phyloP scores from a whole-genome alignment of 306 rosid genomes.

The Quercus ilex region DNA sequence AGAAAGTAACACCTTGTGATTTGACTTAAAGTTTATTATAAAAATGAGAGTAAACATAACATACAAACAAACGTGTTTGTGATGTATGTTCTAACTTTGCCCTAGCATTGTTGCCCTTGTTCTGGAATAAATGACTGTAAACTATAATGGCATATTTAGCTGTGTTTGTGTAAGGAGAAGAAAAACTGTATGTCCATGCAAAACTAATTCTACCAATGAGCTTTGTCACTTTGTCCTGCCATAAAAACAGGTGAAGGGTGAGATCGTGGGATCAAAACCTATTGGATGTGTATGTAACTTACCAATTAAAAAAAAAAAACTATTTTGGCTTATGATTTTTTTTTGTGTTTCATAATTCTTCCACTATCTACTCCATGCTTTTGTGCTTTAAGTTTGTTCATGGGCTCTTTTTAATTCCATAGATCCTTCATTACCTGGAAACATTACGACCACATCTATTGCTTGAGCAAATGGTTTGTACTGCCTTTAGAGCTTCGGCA shows the following conservation, averaged over 20 bases:
- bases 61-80: not conserved
- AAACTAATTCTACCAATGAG: not conserved
- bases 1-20: not conserved
- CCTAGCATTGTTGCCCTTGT: not conserved
- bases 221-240: too few relatives aligned
- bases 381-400: constrained; percentile 10
- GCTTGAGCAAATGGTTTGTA: constrained; percentile 90
- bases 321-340: constrained; percentile 15
- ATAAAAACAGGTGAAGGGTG: too few relatives aligned
- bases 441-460: constrained; percentile 74
- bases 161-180: not conserved
- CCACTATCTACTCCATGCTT: constrained; percentile 2
- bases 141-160: not conserved
- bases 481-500: constrained; percentile 85
- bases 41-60: not conserved
- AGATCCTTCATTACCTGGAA: constrained; percentile 96
- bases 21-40: not conserved
- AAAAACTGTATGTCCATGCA: not conserved
- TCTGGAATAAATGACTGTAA: not conserved
- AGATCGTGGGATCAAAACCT: too few relatives aligned
- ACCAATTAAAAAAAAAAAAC: not conserved
- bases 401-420: constrained; percentile 13
- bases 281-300: too few relatives aligned
- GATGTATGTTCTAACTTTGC: not conserved
- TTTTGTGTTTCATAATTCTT: not conserved